Evolutionary conservation across 345 rosid species (phyloP).

Genomic region (Camelina sativa): DNA sequence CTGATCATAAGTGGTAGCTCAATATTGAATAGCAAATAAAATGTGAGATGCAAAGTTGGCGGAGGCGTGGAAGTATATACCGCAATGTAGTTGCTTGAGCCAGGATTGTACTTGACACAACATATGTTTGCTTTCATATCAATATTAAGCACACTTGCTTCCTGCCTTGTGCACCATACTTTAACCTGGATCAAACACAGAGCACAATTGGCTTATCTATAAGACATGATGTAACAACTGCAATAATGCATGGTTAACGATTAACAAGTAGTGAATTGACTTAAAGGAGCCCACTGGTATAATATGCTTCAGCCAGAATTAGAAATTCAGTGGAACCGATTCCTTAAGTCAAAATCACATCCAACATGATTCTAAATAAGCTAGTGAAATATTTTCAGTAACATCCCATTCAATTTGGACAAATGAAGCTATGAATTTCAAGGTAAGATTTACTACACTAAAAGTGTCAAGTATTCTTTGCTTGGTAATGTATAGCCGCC

Average conservation of each 20-base stretch:
- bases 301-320: background rate
- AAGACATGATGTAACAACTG: slow-evolving; percentile 1
- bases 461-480: background rate
- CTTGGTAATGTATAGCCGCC: slow-evolving; percentile 13
- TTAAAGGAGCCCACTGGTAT: background rate
- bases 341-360: slow-evolving; percentile 26
- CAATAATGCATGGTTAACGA: background rate
- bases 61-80: slow-evolving; percentile 49
- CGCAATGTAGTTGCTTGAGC: slow-evolving; percentile 93
- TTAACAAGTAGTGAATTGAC: background rate
- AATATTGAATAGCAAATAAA: slow-evolving; percentile 4
- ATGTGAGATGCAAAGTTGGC: slow-evolving; percentile 23
- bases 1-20: slow-evolving; percentile 23
- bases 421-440: background rate
- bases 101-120: slow-evolving; percentile 98
- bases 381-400: background rate
- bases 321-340: slow-evolving; percentile 1
- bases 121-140: slow-evolving; percentile 99
- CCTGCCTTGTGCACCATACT: slow-evolving; percentile 98
- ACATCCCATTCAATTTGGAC: background rate
- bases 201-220: slow-evolving; percentile 3
- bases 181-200: slow-evolving; percentile 66
- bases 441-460: background rate
- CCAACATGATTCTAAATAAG: slow-evolving; percentile 12
- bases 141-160: slow-evolving; percentile 90